Evolutionary conservation across 2,329 filamentous ascomycete genomes (phyloP), one percentile per base, ranked within the genome.

Genomic region (Colletotrichum navitas): DNA sequence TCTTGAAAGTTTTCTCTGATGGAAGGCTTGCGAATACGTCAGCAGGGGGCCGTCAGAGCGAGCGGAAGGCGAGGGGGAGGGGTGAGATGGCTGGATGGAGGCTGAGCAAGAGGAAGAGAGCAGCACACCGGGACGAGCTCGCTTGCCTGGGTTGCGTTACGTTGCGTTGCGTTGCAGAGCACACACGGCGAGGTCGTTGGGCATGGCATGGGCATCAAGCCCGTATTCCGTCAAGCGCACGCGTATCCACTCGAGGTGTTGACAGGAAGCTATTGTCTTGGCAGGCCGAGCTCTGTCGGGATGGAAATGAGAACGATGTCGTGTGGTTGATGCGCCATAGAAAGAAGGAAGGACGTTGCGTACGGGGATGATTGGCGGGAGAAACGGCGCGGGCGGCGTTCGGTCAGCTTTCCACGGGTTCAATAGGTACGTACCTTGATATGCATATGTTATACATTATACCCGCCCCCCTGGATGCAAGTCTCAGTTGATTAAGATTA

Each of bases 261-360:
- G 58, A 47, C 14, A n/a, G 29, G 55, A 63, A 68, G 68, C 68
- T 68, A 71, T 59, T 68, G 64, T 68, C 68, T 71, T 71, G 68
- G 68, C 68, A 26, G 39, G 36, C 36, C n/a, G 64, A 63, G 56
- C 52, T 71, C 36, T 21, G 60, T 63, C 45, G 26, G 47, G 45
- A 59, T 52, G 18, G 51, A 66, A 52, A 68, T 68, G 59, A 58
- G 52, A 62, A 62, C 63, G 68, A 71, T 43, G 65, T 68, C 59
- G 56, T 54, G 49, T 68, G 64, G 64, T 71, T 52, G 65, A 71
- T 68, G 68, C 64, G 59, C 65, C 54, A 18, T 34, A 58, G 24
- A 47, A 63, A 59, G 62, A 58, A 62, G 41, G 34, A 51, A n/a
- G 32, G 16, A 52, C 43, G 51, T 52, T 58, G 34, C 43, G 32